phyloP scores from a whole-genome alignment of 768 basidiomycete species.

The Paxillus involutus region DNA sequence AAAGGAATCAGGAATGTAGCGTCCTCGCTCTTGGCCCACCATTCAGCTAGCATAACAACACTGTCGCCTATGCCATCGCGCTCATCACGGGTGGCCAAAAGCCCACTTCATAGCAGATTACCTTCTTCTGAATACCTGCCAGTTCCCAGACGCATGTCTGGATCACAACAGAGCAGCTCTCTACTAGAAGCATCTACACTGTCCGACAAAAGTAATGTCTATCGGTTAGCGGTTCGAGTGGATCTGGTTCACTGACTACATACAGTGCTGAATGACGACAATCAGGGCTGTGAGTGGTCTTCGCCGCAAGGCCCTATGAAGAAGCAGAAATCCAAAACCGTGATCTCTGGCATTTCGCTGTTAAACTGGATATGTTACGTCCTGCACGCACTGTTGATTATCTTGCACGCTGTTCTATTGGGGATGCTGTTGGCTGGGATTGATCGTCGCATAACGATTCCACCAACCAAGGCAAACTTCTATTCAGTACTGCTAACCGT shows the following conservation, averaged over 20 bases:
- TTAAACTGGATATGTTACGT: not conserved
- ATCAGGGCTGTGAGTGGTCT: not conserved
- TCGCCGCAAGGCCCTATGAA: not conserved
- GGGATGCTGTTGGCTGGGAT: not conserved
- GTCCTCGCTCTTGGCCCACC: not conserved
- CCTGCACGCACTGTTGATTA: not conserved
- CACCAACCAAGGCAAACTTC: not conserved
- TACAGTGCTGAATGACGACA: not conserved
- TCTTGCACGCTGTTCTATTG: conserved; percentile 3
- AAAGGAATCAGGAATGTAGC: not conserved
- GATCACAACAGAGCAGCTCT: not conserved
- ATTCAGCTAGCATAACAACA: not conserved
- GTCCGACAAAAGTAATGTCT: not conserved
- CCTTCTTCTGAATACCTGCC: not conserved
- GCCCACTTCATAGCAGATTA: not conserved
- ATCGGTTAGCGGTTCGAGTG: not conserved
- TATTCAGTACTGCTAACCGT: not conserved
- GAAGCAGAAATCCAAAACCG: not conserved
- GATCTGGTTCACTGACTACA: not conserved
- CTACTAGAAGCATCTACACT: not conserved
- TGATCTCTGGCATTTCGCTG: not conserved
- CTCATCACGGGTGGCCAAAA: not conserved
- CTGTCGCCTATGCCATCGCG: not conserved
- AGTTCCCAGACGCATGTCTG: not conserved
- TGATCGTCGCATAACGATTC: not conserved